These are phyloP conservation scores for Clathrus columnatus DNA, from an alignment of 768 basidiomycete species.

Conservation along the genomic window DNA sequence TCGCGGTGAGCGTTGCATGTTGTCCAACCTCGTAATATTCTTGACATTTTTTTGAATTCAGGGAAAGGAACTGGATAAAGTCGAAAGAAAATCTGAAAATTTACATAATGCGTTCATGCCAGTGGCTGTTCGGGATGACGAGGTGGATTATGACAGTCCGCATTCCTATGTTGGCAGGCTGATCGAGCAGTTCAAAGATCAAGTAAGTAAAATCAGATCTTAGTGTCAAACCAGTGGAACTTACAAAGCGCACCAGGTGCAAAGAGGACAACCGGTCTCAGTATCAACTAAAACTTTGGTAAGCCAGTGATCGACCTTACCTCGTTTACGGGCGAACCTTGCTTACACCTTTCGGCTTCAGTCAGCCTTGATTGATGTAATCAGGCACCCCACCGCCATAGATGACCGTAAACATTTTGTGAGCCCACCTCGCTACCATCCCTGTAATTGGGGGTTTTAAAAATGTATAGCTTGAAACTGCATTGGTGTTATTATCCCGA, in stretches of 20 bases:
- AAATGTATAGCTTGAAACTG: conserved; percentile 56
- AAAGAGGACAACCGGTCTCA: background rate
- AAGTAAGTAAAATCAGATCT: background rate
- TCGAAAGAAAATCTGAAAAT: background rate
- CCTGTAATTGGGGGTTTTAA: background rate
- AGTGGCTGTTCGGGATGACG: background rate
- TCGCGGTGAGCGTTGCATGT: background rate
- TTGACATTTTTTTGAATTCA: background rate
- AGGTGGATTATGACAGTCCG: conserved; percentile 7
- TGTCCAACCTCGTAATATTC: background rate
- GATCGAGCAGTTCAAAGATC: conserved; percentile 5
- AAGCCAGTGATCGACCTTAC: background rate
- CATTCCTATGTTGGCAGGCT: background rate
- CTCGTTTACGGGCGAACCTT: background rate
- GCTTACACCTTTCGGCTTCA: background rate
- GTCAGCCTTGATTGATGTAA: conserved; percentile 47
- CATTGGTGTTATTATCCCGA: conserved; percentile 52
- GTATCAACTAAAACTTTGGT: background rate
- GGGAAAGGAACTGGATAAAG: conserved; percentile 2
- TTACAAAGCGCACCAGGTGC: background rate
- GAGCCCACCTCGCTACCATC: conserved; percentile 36
- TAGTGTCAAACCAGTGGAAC: background rate
- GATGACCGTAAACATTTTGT: conserved; percentile 66
- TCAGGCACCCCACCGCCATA: conserved; percentile 50
- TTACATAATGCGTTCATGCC: conserved; percentile 6